These are phyloP conservation scores for Amanita jacksonii DNA, from an alignment of 768 basidiomycete genomes.

Conservation along the genomic window DNA sequence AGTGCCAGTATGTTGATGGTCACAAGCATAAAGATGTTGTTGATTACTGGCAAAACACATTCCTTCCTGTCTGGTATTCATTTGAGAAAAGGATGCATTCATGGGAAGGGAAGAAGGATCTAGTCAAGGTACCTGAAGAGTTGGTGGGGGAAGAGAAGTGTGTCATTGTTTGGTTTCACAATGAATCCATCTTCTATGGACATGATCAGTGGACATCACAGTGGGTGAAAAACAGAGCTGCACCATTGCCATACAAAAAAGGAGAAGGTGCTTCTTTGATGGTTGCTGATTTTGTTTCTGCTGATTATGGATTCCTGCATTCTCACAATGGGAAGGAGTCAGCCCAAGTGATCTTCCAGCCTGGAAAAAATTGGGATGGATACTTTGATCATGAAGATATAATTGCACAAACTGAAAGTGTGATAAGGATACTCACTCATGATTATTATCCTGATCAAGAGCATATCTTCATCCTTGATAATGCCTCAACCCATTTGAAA, in stretches of 20 bases:
- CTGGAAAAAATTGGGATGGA: conserved; percentile 17
- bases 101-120: conserved; percentile 4
- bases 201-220: conserved; percentile 17
- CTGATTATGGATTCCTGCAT: conserved; percentile 21
- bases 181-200: conserved; percentile 28
- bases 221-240: conserved; percentile 18
- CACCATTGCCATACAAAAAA: conserved; percentile 19
- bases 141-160: not conserved
- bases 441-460: conserved; percentile 17
- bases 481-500: conserved; percentile 25
- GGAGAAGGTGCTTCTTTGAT: conserved; percentile 25
- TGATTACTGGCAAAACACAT: conserved; percentile 14
- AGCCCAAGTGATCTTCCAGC: conserved; percentile 15
- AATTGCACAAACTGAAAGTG: conserved; percentile 18
- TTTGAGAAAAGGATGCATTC: conserved; percentile 6
- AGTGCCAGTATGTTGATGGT: conserved; percentile 22
- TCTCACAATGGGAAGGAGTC: conserved; percentile 15
- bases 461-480: conserved; percentile 24
- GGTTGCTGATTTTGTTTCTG: conserved; percentile 26
- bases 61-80: conserved; percentile 13
- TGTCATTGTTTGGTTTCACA: conserved; percentile 18
- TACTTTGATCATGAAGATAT: conserved; percentile 17
- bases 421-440: conserved; percentile 22
- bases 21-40: conserved; percentile 23
- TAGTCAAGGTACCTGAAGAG: not conserved